Percentiles rank a stretch among this genome's conserved stretches.
These are phyloP conservation scores for Rhizopogon vinicolor DNA, from an alignment of 768 basidiomycete genomes.

Conservation along the genomic window DNA sequence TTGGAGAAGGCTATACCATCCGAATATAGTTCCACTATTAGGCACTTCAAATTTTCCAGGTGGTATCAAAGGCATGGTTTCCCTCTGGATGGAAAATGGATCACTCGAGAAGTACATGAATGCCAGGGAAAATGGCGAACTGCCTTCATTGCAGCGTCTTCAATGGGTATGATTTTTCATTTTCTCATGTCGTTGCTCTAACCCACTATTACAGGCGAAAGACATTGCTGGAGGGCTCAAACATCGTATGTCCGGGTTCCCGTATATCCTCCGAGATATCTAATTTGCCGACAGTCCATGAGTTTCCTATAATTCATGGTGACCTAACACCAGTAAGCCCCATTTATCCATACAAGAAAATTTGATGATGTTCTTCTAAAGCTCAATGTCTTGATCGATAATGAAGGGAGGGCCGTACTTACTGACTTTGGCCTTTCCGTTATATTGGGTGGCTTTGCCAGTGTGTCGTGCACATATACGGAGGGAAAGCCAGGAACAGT, in stretches of 20 bases:
- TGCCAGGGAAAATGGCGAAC: neutral
- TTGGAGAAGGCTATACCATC: neutral
- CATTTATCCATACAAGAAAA: too few relatives aligned
- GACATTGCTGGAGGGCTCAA: conserved; percentile 2
- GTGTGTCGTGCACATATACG: neutral
- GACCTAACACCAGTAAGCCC: conserved; percentile 2
- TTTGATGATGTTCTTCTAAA: neutral
- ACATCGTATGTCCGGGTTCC: conserved; percentile 1
- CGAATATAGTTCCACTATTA: neutral
- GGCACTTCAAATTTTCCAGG: neutral
- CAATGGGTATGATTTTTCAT: neutral
- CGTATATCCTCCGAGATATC: neutral
- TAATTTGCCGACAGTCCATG: neutral
- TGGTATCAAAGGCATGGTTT: neutral
- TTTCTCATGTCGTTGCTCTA: neutral
- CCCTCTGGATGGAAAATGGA: neutral
- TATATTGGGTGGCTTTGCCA: conserved; percentile 9
- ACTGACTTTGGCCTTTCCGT: conserved; percentile 42
- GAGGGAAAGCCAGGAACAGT: neutral
- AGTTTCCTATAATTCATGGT: conserved; percentile 1
- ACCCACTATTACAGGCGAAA: neutral
- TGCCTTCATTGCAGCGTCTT: neutral
- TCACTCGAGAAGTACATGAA: neutral
- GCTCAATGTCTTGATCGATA: conserved; percentile 41
- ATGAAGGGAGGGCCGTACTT: conserved; percentile 33